phyloP scores from a whole-genome alignment of 2,329 filamentous ascomycete genomes.

The Aspergillus versicolor region DNA sequence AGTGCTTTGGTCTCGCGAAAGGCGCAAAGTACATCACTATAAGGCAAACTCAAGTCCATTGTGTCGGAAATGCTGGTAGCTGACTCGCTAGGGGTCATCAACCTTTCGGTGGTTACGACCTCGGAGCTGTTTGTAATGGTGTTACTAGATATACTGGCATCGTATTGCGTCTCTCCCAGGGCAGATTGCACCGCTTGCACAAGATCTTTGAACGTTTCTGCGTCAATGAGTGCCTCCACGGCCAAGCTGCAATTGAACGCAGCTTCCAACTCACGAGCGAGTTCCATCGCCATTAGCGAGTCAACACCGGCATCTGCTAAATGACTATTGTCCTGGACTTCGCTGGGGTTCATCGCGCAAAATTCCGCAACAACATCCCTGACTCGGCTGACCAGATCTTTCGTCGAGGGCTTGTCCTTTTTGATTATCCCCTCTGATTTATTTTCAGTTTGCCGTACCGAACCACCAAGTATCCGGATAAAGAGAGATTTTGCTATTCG shows the following conservation, averaged over 20 bases:
- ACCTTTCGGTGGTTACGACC: not conserved
- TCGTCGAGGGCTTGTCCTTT: not conserved
- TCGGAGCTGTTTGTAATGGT: not conserved
- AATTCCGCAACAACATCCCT: slow-evolving; percentile 18
- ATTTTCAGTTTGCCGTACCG: not conserved
- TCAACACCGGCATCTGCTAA: slow-evolving; percentile 46
- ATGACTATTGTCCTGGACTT: slow-evolving; percentile 13
- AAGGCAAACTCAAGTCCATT: slow-evolving; percentile 3
- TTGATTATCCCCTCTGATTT: not conserved
- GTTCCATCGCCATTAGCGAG: slow-evolving; percentile 52
- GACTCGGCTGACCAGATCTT: slow-evolving; percentile 7
- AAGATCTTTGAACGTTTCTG: slow-evolving; percentile 31
- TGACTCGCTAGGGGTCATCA: slow-evolving; percentile 1
- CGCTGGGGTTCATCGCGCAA: slow-evolving; percentile 15
- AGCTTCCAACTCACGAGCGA: slow-evolving; percentile 44
- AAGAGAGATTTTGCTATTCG: slow-evolving; percentile 24
- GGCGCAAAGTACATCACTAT: slow-evolving; percentile 21
- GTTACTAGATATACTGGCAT: not conserved
- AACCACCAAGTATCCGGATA: slow-evolving; percentile 6
- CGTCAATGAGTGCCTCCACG: slow-evolving; percentile 27
- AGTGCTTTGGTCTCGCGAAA: slow-evolving; percentile 24
- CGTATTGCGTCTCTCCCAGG: not conserved
- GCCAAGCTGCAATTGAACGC: slow-evolving; percentile 36
- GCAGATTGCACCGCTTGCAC: slow-evolving; percentile 23
- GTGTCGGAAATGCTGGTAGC: slow-evolving; percentile 9